Evolutionary conservation across 1,139 yeast species (phyloP), one percentile per base, ranked within the genome.

Genomic region (Saccharomyces pastorianus): DNA sequence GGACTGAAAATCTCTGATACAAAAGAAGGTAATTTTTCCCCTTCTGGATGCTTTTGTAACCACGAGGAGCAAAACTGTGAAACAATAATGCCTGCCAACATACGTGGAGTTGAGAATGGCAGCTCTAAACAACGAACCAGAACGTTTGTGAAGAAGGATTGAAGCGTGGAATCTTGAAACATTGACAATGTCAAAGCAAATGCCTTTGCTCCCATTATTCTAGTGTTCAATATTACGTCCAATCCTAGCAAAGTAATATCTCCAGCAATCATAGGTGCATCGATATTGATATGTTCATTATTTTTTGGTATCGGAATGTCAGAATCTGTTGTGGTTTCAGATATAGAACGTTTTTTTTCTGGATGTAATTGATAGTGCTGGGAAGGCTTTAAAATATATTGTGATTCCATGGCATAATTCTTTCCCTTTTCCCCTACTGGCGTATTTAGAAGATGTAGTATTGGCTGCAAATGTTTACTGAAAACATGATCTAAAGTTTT

Each of bases 401-500:
- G 73, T 0, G 89, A 76, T 62, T 88, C 85, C 96, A 95, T 88
- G 49, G 83, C 82, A 70, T 88, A 93, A 62, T 85, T 87, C 67
- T 86, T 88, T 60, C 99, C 83, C 2, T 96, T 88, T 54, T 90
- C 83, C 58, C 99, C 99, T 58, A 95, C 86, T 4, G 99, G 99
- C 0, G 98, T 93, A 85, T 88, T 85, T 50, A 90, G 69, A 50
- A 95, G 75, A 11, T 84, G 79, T 51, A 89, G 71, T 52, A 89
- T 75, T 0, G 95, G 84, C 46, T 75, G 76, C 59, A 82, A 72
- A 62, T 85, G 90, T 4, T 74, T 72, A 4, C 72, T 66, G 55
- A 85, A 78, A 0, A 81, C 67, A 1, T 73, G 73, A 55, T 81
- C 85, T 55, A 83, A 67, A 4, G 73, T 60, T 38, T 73, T 67